Base-by-base conservation (phyloP, 257 asterid genomes). In the Nicotiana knightiana region DNA sequence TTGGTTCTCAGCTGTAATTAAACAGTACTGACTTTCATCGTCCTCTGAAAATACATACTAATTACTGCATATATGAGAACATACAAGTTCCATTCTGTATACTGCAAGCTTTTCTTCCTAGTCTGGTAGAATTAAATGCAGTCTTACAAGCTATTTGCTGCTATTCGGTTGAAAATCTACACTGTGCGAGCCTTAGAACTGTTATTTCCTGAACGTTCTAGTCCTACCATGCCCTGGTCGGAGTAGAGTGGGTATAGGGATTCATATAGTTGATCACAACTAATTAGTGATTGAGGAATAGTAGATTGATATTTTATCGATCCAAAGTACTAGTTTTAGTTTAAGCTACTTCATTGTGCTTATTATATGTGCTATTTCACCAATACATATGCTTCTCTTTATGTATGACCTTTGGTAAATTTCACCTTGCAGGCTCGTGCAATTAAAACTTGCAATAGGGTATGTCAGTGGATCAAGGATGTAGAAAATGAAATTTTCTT, bases 381-480 rank as follows among this genome's bases (percentile, higher is more conserved):
- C 64, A 58, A 58, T n/a, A 6, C 4, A 58, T 58, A n/a, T n/a
- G 64, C 2, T n/a, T n/a, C 64, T 58, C 21, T 58, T 18, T 58
- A 6, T 16, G 62, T 58, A 8, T 58, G 64, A 58, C 64, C 64
- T 58, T 18, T 18, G 8, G 64, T 18, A 58, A 58, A 58, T 58
- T 16, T n/a, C 12, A 18, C 63, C 64, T 79, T 86, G 90, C 98
- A 95, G 98, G 97, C 93, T 82, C 89, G 89, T 79, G 98, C 99
- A 9, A 95, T 95, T 81, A 95, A 95, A 89, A 83, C 88, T 57
- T 95, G 98, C 91, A 95, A 95, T 84, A 89, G 95, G 79, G 91
- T 92, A 39, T 93, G 98, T 82, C 99, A 91, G 84, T 93, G 98
- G 99, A 94, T 93, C 87, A 95, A 93, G 85, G 97, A 95, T 33